Percentiles rank a stretch among this genome's conserved stretches.
These are phyloP conservation scores for Selenicereus undatus DNA, from an alignment of 148 eudicot genomes.

Conservation along the genomic window DNA sequence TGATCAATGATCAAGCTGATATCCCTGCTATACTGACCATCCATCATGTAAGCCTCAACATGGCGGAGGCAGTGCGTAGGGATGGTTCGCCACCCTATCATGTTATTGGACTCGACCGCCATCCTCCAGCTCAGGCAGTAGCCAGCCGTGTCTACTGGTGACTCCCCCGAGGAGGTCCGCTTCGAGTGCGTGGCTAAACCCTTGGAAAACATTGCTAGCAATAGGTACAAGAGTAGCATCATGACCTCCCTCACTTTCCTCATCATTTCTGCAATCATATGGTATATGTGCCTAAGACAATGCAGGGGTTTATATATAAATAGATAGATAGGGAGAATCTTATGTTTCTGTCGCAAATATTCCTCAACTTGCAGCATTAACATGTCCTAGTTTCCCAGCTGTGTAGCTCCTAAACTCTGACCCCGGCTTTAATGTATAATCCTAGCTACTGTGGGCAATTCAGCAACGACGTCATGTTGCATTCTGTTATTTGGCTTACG, in stretches of 20 bases:
- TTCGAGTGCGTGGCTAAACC: constrained; percentile 5
- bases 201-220: constrained; percentile 22
- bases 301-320: background rate
- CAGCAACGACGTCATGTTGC: background rate
- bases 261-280: constrained; percentile 26
- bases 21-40: constrained; percentile 64
- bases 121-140: constrained; percentile 82
- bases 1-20: constrained; percentile 43
- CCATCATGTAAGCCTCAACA: constrained; percentile 56
- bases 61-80: constrained; percentile 58
- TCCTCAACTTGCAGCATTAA: background rate
- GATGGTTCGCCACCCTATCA: constrained; percentile 61
- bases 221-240: constrained; percentile 1
- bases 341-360: background rate
- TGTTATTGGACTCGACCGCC: constrained; percentile 73
- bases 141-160: constrained; percentile 19
- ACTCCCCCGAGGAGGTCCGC: background rate
- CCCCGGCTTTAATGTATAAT: background rate
- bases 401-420: background rate
- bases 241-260: constrained; percentile 17
- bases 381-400: background rate
- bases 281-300: background rate
- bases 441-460: background rate
- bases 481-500: background rate
- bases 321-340: background rate